Conservation (phyloP, 1,284 basidiomycete species). For the Xerocomus tenax region DNA sequence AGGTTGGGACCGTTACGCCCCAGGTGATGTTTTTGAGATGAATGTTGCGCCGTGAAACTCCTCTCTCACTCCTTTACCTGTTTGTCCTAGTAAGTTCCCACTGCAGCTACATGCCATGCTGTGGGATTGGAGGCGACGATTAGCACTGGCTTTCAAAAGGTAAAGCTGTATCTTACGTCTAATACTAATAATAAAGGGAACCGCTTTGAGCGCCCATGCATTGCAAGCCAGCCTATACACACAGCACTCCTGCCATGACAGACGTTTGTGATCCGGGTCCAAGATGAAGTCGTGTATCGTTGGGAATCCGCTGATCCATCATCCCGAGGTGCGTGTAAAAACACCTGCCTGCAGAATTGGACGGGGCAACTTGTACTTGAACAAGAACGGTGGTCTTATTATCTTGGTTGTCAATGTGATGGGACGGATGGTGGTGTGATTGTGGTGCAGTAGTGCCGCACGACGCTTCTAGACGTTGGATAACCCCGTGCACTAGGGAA, state of each 20-base stretch:
- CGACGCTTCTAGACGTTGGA: slow-evolving; percentile 20
- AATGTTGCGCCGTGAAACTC: too few relatives aligned
- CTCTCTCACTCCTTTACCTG: too few relatives aligned
- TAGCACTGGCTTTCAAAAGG: too few relatives aligned
- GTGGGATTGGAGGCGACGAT: neutral
- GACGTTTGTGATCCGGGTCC: slow-evolving; percentile 17
- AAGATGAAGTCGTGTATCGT: slow-evolving; percentile 7
- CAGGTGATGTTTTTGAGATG: too few relatives aligned
- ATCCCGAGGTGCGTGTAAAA: slow-evolving; percentile 28
- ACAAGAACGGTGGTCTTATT: slow-evolving; percentile 19
- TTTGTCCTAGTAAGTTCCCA: too few relatives aligned
- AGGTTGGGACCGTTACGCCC: too few relatives aligned
- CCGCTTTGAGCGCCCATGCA: too few relatives aligned
- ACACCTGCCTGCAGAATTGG: slow-evolving; percentile 21
- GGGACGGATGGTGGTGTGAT: neutral
- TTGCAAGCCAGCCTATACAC: slow-evolving; percentile 11
- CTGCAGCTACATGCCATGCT: too few relatives aligned
- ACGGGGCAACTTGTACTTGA: slow-evolving; percentile 23
- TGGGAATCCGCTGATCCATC: slow-evolving; percentile 16
- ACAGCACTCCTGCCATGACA: slow-evolving; percentile 24
- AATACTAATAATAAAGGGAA: neutral
- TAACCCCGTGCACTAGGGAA: slow-evolving; percentile 38
- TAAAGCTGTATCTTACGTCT: neutral
- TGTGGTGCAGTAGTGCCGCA: neutral
- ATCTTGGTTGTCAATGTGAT: neutral